Conservation (phyloP, 306 rosid genomes). For the Casuarina equisetifolia region DNA sequence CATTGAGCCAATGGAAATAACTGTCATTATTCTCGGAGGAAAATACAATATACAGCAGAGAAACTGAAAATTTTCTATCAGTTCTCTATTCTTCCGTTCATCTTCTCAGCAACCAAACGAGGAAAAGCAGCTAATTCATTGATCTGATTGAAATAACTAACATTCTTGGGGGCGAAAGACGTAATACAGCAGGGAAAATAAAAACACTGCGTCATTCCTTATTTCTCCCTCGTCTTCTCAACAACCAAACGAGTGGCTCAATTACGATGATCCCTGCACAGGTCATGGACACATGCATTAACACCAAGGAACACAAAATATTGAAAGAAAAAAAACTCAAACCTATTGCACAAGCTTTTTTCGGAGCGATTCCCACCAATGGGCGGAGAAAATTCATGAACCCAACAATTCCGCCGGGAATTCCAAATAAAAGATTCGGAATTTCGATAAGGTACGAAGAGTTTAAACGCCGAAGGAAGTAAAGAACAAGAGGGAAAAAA, state of each 20-base stretch:
- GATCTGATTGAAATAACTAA: not conserved
- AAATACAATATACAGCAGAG: not conserved
- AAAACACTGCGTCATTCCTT: not conserved
- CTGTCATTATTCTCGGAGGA: not conserved
- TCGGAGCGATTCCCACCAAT: not conserved
- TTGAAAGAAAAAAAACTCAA: not conserved
- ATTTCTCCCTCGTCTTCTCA: not conserved
- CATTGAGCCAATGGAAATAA: not conserved
- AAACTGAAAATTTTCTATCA: not conserved
- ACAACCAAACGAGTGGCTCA: slow-evolving; percentile 8
- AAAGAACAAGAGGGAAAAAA: not conserved
- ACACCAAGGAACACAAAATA: not conserved
- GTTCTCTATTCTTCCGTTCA: too few relatives aligned
- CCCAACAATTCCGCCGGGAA: not conserved
- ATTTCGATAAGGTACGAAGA: not conserved
- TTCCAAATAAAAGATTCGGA: not conserved
- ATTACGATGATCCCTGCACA: not conserved
- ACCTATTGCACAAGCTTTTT: not conserved
- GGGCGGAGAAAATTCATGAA: not conserved
- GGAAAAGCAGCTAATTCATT: not conserved
- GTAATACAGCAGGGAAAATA: not conserved
- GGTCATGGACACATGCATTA: not conserved
- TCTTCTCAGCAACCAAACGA: too few relatives aligned
- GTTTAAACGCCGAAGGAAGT: not conserved
- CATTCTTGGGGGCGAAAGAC: not conserved